Conservation (phyloP, 257 asterid genomes). For the Henckelia pumila region DNA sequence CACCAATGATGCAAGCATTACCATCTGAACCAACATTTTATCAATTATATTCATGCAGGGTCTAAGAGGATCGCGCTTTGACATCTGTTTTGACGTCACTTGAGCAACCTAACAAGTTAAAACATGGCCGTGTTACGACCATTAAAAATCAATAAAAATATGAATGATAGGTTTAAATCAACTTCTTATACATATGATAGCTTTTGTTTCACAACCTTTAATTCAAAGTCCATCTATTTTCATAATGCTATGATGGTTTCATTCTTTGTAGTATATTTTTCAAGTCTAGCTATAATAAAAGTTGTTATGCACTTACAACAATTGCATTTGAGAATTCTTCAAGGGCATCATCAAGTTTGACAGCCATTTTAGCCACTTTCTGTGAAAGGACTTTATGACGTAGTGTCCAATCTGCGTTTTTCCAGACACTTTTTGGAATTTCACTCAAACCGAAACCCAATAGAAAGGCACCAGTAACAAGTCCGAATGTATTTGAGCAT, state of each 20-base stretch:
- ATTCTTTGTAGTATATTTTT: not conserved
- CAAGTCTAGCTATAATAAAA: too few relatives aligned
- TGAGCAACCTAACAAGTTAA: slow-evolving; percentile 59
- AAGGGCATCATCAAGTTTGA: slow-evolving; percentile 78
- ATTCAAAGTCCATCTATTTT: too few relatives aligned
- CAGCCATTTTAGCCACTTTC: slow-evolving; percentile 72
- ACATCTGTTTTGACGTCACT: slow-evolving; percentile 81
- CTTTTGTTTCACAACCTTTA: too few relatives aligned
- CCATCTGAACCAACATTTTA: slow-evolving; percentile 65
- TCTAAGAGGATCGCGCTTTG: slow-evolving; percentile 71
- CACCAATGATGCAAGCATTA: slow-evolving; percentile 24
- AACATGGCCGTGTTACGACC: slow-evolving; percentile 16
- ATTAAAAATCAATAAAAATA: not conserved
- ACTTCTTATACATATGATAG: too few relatives aligned
- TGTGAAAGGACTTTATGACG: slow-evolving; percentile 71
- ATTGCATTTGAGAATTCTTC: slow-evolving; percentile 68
- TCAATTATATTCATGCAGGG: slow-evolving; percentile 71
- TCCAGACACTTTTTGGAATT: slow-evolving; percentile 73
- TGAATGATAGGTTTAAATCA: too few relatives aligned
- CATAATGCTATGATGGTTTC: too few relatives aligned
- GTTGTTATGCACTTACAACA: slow-evolving; percentile 46
- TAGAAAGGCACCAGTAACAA: slow-evolving; percentile 82
- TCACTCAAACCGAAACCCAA: slow-evolving; percentile 85
- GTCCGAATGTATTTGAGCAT: slow-evolving; percentile 83
- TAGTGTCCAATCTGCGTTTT: slow-evolving; percentile 67